phyloP scores from a whole-genome alignment of 805 yeast species.

The Wickerhamomyces queroliae region DNA sequence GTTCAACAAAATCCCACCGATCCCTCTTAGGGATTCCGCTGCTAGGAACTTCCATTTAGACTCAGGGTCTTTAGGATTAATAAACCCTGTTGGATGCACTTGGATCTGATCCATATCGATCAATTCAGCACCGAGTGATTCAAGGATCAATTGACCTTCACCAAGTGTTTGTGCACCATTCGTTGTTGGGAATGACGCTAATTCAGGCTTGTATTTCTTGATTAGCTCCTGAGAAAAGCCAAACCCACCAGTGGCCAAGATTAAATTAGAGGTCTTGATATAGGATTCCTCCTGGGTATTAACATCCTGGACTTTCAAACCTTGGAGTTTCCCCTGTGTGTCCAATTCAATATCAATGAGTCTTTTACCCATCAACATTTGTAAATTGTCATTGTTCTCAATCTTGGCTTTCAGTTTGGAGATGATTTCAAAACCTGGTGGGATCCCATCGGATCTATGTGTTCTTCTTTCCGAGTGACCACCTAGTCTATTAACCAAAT shows the following conservation, averaged over 20 bases:
- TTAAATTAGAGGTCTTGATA: constrained; percentile 28
- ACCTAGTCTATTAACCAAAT: constrained; percentile 69
- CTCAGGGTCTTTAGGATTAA: constrained; percentile 34
- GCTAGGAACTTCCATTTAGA: constrained; percentile 49
- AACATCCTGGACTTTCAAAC: constrained; percentile 34
- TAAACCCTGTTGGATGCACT: constrained; percentile 59
- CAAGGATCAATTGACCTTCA: constrained; percentile 50
- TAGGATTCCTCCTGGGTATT: constrained; percentile 18
- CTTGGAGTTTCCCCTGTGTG: constrained; percentile 27
- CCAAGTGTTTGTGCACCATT: constrained; percentile 54
- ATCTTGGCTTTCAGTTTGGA: constrained; percentile 36
- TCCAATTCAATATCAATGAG: constrained; percentile 28
- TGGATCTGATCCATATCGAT: constrained; percentile 56
- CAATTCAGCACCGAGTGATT: constrained; percentile 39
- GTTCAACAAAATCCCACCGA: constrained; percentile 50
- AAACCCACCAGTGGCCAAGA: constrained; percentile 58
- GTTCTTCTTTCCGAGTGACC: constrained; percentile 82
- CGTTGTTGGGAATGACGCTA: constrained; percentile 43
- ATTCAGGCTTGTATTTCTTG: constrained; percentile 39
- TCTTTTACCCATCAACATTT: constrained; percentile 33
- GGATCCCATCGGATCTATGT: constrained; percentile 62
- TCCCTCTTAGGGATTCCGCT: constrained; percentile 55
- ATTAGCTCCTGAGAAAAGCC: constrained; percentile 35
- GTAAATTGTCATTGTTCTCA: constrained; percentile 26
- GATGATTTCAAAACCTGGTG: constrained; percentile 57